Conservation (phyloP, 768 basidiomycete genomes). For the Termitomyces titanicus region DNA sequence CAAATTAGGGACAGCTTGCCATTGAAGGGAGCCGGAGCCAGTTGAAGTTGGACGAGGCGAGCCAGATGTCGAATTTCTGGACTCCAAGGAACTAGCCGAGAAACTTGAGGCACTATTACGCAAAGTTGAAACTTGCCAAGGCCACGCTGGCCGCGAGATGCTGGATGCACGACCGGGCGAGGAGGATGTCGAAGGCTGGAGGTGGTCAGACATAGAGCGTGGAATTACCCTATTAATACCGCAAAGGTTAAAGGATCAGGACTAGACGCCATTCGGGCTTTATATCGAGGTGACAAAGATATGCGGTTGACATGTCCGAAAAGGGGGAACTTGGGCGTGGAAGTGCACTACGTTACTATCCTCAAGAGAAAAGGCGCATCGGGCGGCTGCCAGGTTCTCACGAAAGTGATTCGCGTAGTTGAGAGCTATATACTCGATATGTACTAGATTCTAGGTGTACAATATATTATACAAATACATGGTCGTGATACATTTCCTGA, state of each 20-base stretch:
- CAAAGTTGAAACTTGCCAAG: constrained; percentile 31
- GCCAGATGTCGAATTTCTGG: constrained; percentile 8
- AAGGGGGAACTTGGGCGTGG: too few relatives aligned
- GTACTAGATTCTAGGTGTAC: too few relatives aligned
- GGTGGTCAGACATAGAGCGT: constrained; percentile 33
- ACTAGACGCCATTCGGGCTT: neutral
- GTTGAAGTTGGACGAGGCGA: constrained; percentile 12
- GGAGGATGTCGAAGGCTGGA: constrained; percentile 35
- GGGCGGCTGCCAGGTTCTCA: neutral
- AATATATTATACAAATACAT: neutral
- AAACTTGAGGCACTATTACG: constrained; percentile 17
- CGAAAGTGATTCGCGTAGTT: neutral
- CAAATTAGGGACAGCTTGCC: constrained; percentile 18
- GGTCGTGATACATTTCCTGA: neutral
- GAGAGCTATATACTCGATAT: neutral
- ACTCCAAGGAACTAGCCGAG: constrained; percentile 15
- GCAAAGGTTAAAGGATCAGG: neutral
- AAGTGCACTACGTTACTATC: neutral
- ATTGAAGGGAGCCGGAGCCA: constrained; percentile 29
- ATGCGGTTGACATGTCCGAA: constrained; percentile 7
- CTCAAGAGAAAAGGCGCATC: neutral
- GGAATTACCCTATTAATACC: constrained; percentile 5
- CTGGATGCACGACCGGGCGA: constrained; percentile 47
- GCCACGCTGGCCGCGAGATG: constrained; percentile 58
- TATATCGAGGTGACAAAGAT: neutral